Percentiles rank a stretch among this genome's conserved stretches.
These are phyloP conservation scores for Chalciporus pseudorubinellus DNA, from an alignment of 768 basidiomycete species.

Conservation along the genomic window DNA sequence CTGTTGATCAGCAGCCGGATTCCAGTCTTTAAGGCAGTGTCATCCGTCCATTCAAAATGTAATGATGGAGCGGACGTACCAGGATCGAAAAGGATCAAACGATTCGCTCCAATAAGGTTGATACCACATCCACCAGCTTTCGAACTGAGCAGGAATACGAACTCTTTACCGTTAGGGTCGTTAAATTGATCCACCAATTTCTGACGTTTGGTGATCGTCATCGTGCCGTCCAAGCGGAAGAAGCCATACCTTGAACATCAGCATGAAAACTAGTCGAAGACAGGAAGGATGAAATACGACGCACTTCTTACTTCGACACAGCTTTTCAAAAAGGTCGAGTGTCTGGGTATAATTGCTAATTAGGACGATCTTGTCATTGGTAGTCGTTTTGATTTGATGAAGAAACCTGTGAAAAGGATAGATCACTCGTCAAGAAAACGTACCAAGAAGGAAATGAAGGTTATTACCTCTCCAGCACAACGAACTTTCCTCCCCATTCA, in stretches of 20 bases:
- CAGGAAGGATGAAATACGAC: constrained; percentile 11
- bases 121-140: constrained; percentile 97
- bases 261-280: background rate
- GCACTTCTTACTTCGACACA: constrained; percentile 83
- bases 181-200: constrained; percentile 98
- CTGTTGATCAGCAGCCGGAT: constrained; percentile 97
- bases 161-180: constrained; percentile 88
- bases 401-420: constrained; percentile 59
- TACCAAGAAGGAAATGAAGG: background rate
- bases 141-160: constrained; percentile 90
- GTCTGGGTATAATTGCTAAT: constrained; percentile 98
- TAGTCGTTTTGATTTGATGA: constrained; percentile 75
- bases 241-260: constrained; percentile 68
- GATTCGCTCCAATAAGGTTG: constrained; percentile 94
- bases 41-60: background rate
- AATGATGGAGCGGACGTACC: constrained; percentile 43
- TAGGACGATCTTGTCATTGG: constrained; percentile 92
- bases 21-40: constrained; percentile 71
- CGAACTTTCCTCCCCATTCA: constrained; percentile 89
- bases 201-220: constrained; percentile 88
- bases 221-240: constrained; percentile 92
- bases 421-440: background rate
- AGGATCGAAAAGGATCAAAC: constrained; percentile 93
- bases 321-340: constrained; percentile 86
- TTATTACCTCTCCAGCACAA: constrained; percentile 83